Percentiles rank a stretch among this genome's conserved stretches.
Conservation (phyloP, 352 stramenopile genomes). For the Vaucheria bursata region DNA sequence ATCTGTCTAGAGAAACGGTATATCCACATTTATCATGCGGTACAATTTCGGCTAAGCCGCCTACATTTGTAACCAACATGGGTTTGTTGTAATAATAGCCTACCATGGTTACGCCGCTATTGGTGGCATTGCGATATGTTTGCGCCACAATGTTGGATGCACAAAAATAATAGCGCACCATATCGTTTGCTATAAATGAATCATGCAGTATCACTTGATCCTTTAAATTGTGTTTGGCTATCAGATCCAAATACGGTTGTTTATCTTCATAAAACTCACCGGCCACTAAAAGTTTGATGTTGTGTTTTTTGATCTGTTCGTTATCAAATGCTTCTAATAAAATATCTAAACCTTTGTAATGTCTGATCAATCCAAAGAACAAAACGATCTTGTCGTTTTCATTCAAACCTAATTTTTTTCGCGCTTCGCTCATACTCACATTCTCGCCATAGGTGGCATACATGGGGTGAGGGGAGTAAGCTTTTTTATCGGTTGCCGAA, state of each 20-base stretch:
- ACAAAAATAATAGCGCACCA: neutral
- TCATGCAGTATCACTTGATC: neutral
- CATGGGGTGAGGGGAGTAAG: neutral
- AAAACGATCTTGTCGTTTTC: neutral
- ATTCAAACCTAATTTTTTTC: neutral
- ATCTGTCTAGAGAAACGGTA: neutral
- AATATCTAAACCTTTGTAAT: neutral
- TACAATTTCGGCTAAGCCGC: neutral
- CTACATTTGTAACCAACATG: neutral
- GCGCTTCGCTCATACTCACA: neutral
- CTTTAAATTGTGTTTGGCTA: neutral
- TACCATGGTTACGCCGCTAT: neutral
- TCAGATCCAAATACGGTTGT: neutral
- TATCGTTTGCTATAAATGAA: neutral
- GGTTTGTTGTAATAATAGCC: conserved; percentile 2
- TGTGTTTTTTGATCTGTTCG: neutral
- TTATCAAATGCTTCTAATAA: neutral
- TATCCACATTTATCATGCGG: neutral
- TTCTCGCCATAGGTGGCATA: neutral
- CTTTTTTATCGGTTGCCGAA: neutral
- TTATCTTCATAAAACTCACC: conserved; percentile 1
- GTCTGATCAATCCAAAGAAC: neutral
- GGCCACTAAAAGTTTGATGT: neutral
- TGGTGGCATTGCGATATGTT: neutral
- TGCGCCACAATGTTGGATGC: neutral